Evolutionary conservation across 2,329 filamentous ascomycete species (phyloP), one percentile per base, ranked within the genome.

Genomic region (Fusarium sp.): DNA sequence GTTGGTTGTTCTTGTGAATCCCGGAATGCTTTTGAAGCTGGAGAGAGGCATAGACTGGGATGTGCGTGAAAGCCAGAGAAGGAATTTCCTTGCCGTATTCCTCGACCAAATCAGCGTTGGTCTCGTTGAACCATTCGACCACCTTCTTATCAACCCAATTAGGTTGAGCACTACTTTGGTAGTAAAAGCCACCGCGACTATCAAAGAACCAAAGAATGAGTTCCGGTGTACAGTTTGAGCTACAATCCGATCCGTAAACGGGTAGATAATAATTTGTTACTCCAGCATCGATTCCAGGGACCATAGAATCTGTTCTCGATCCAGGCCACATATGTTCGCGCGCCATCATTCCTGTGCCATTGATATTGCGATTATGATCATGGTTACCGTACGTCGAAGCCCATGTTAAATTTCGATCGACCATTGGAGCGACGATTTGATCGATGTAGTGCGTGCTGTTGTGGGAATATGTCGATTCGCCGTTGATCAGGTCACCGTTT

Each of bases 371-470:
- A 30, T 87, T 79, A 29, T 84, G 84, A 73, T 92, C 90, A 68
- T 92, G 90, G 64, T 92, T 92, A 2, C 91, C 91, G 61, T 92
- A 92, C 0, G 89, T 89, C 2, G 87, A 88, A 6, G 89, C 89
- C 87, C 89, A 92, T 1, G 82, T 82, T 0, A 90, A 68, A 10
- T 82, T 81, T 18, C 84, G 82, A 4, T 85, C 71, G 3, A 90
- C 80, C 4, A 92, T 79, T 0, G 88, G 88, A 3, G 74, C 78
- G 1, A 90, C 86, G 4, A 90, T 83, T 66, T 84, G 77, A 69
- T 91, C 86, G 8, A 91, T 61, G 53, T 90, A 88, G 6, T 78
- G 70, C 0, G 86, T 87, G 56, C 72, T 74, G 62, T 90, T 90
- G 1, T 83, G 77, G 5, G 81, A 56, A 62, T 81, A 85, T 1